phyloP scores from a whole-genome alignment of 208 protist species.

The Crithidia expoeki region DNA sequence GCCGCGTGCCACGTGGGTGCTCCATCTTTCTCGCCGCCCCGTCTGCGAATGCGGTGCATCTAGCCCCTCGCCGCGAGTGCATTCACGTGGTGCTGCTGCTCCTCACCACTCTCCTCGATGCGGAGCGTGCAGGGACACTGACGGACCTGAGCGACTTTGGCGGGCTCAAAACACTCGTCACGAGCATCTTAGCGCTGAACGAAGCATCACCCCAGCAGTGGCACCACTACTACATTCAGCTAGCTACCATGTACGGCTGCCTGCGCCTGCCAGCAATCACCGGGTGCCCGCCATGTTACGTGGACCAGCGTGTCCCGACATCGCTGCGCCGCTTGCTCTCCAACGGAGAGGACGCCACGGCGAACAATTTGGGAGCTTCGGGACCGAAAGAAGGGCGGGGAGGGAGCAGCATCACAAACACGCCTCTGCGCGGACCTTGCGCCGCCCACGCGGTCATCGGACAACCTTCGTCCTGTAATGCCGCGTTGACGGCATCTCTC shows the following conservation, averaged over 20 bases:
- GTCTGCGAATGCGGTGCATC: conserved; percentile 2
- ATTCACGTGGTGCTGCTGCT: conserved; percentile 41
- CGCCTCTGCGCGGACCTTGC: neutral
- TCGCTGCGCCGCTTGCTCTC: conserved; percentile 6
- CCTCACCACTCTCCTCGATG: conserved; percentile 31
- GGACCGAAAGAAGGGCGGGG: neutral
- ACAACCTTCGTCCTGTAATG: neutral
- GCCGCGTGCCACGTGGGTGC: conserved; percentile 29
- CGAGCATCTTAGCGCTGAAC: conserved; percentile 41
- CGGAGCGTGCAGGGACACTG: conserved; percentile 20
- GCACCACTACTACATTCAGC: conserved; percentile 56
- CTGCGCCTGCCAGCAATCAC: conserved; percentile 35
- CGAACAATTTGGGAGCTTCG: neutral
- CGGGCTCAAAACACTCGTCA: conserved; percentile 47
- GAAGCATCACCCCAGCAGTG: conserved; percentile 48
- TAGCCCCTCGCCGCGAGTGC: conserved; percentile 37
- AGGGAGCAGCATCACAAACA: neutral
- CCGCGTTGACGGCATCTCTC: neutral
- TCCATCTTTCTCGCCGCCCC: conserved; percentile 21
- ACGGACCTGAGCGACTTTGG: conserved; percentile 39
- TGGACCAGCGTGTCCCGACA: conserved; percentile 41
- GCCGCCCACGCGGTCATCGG: neutral
- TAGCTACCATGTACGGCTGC: conserved; percentile 65
- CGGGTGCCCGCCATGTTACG: conserved; percentile 20
- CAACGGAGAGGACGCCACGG: neutral